These are phyloP conservation scores for Rhodamnia rubescens DNA, from an alignment of 345 rosid genomes.

Conservation along the genomic window DNA sequence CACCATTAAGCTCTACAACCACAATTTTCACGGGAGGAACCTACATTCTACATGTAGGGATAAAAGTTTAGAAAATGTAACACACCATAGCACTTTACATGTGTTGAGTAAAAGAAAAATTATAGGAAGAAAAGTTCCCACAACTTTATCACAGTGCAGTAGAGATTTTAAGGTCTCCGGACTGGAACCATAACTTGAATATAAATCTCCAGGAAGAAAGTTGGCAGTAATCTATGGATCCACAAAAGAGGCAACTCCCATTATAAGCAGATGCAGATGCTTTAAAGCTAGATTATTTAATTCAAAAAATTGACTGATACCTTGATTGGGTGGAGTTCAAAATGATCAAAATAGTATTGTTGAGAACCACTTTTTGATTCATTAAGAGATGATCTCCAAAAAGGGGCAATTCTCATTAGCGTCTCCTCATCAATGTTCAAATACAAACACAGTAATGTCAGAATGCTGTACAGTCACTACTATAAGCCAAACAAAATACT, in stretches of 20 bases:
- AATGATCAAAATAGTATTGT: slow-evolving; percentile 80
- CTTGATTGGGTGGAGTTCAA: slow-evolving; percentile 95
- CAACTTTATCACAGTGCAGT: slow-evolving; percentile 88
- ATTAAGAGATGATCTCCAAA: slow-evolving; percentile 83
- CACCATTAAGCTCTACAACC: slow-evolving; percentile 91
- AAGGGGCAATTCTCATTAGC: slow-evolving; percentile 70
- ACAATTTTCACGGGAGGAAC: slow-evolving; percentile 71
- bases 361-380: slow-evolving; percentile 52
- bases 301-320: slow-evolving; percentile 21
- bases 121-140: neutral
- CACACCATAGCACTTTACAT: neutral
- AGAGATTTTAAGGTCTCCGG: slow-evolving; percentile 84
- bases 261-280: neutral
- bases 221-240: slow-evolving; percentile 50
- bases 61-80: neutral
- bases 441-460: slow-evolving; percentile 7
- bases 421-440: slow-evolving; percentile 89
- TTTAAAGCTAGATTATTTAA: neutral
- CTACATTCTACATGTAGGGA: slow-evolving; percentile 21
- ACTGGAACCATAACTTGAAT: slow-evolving; percentile 78
- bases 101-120: neutral
- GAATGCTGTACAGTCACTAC: neutral
- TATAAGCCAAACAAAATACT: neutral
- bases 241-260: slow-evolving; percentile 2
- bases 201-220: slow-evolving; percentile 83